Percentiles rank a stretch among this genome's conserved stretches.
These are phyloP conservation scores for Pleodorina starrii DNA, from an alignment of 139 green algal species.

Conservation along the genomic window DNA sequence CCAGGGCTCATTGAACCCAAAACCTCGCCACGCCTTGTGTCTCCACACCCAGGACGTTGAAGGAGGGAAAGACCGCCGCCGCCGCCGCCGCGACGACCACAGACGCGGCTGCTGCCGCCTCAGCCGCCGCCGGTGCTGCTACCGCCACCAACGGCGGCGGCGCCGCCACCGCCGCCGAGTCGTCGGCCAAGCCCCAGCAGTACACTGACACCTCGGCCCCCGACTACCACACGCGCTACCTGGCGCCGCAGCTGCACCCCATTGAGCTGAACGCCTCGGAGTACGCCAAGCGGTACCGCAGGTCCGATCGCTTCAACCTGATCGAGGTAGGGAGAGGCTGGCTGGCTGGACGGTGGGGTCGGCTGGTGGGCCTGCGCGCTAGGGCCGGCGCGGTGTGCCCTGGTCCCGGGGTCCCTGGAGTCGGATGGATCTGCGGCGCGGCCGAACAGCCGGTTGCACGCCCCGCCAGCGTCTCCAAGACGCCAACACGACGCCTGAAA, in stretches of 20 bases:
- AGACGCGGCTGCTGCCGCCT: neutral
- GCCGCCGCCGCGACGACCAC: neutral
- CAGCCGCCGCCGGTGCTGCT: neutral
- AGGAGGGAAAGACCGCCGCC: neutral
- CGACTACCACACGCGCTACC: slow-evolving; percentile 43
- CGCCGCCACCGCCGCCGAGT: neutral
- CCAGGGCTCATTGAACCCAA: too few species aligned
- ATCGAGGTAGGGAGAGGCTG: slow-evolving; percentile 42
- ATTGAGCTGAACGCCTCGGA: neutral
- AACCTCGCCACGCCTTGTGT: too few species aligned
- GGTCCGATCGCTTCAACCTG: slow-evolving; percentile 5
- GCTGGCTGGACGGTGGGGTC: too few species aligned
- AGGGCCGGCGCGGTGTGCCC: too few species aligned
- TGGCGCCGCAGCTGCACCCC: slow-evolving; percentile 33
- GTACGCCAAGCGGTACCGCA: slow-evolving; percentile 34
- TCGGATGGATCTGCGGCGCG: too few species aligned
- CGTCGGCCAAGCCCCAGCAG: too few species aligned
- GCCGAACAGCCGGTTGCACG: too few species aligned
- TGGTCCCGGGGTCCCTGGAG: too few species aligned
- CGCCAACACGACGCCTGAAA: too few species aligned
- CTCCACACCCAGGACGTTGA: neutral
- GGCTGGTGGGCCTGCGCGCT: too few species aligned
- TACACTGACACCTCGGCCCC: neutral
- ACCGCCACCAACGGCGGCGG: neutral
- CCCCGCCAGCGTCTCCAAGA: too few species aligned